phyloP scores from a whole-genome alignment of 2,329 filamentous ascomycete genomes.

The Colletotrichum noveboracense region DNA sequence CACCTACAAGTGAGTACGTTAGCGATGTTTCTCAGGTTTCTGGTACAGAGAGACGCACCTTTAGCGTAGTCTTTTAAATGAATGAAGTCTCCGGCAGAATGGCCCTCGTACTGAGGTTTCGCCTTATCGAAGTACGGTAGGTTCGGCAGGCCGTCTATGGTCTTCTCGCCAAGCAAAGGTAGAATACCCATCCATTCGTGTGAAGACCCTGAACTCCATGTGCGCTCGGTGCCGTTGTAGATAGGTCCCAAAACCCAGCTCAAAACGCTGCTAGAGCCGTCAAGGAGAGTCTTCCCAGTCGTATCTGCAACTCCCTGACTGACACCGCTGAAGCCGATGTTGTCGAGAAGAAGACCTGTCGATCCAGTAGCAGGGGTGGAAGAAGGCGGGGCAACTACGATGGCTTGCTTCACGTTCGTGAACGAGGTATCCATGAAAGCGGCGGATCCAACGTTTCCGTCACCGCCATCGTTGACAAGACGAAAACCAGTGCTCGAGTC shows the following conservation, averaged over 20 bases:
- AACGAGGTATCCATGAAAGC: not conserved
- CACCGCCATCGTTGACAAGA: not conserved
- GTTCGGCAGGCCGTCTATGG: not conserved
- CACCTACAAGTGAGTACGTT: not conserved
- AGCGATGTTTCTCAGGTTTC: rapidly evolving
- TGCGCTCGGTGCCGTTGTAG: not conserved
- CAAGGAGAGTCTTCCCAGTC: not conserved
- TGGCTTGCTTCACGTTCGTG: not conserved
- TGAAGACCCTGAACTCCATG: not conserved
- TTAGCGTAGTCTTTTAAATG: not conserved
- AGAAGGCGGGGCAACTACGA: not conserved
- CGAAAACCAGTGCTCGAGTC: not conserved
- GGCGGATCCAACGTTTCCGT: not conserved
- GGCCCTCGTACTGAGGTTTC: conserved; percentile 58
- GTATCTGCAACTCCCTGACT: not conserved
- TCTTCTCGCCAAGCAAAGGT: not conserved
- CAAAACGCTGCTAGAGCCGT: not conserved
- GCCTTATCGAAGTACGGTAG: conserved; percentile 48
- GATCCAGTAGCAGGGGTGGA: not conserved
- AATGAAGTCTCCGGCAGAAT: conserved; percentile 16
- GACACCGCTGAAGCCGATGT: not conserved
- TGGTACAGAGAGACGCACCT: not conserved
- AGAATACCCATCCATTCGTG: not conserved
- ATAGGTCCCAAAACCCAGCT: not conserved
- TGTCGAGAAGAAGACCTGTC: not conserved